These are phyloP conservation scores for Vigna angularis DNA, from an alignment of 306 rosid species.

Conservation along the genomic window DNA sequence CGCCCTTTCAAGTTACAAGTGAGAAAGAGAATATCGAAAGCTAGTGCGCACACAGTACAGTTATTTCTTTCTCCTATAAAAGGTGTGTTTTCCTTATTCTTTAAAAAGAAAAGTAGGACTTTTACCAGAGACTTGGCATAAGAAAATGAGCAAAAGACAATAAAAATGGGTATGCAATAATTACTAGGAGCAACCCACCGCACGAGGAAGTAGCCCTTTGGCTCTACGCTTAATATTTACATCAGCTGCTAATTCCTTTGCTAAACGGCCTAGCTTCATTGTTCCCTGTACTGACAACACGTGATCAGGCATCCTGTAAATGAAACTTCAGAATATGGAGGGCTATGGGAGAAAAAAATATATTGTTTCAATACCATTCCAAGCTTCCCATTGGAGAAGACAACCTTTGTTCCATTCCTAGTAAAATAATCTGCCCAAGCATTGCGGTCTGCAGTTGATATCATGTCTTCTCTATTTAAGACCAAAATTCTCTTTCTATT, in stretches of 20 bases:
- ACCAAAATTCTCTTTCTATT: conserved; percentile 90
- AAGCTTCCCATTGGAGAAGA: conserved; percentile 87
- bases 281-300: conserved; percentile 68
- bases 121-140: conserved; percentile 21
- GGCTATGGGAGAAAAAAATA: conserved; percentile 21
- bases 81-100: conserved; percentile 18
- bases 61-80: conserved; percentile 16
- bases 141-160: conserved; percentile 16
- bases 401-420: conserved; percentile 71
- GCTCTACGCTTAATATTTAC: conserved; percentile 92
- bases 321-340: conserved; percentile 39
- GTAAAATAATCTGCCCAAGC: conserved; percentile 91
- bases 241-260: conserved; percentile 79
- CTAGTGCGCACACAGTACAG: neutral
- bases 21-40: neutral
- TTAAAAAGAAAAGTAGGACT: conserved; percentile 9
- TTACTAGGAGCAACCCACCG: conserved; percentile 59
- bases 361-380: conserved; percentile 73
- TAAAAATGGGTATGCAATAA: conserved; percentile 40
- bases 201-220: conserved; percentile 93
- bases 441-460: conserved; percentile 83
- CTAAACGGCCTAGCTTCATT: conserved; percentile 83
- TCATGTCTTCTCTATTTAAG: conserved; percentile 97
- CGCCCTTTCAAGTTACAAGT: conserved; percentile 14
- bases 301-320: conserved; percentile 39